Evolutionary conservation across 805 yeast genomes (phyloP), one percentile per base, ranked within the genome.

Genomic region (Hanseniaspora pseudoguilliermondii): DNA sequence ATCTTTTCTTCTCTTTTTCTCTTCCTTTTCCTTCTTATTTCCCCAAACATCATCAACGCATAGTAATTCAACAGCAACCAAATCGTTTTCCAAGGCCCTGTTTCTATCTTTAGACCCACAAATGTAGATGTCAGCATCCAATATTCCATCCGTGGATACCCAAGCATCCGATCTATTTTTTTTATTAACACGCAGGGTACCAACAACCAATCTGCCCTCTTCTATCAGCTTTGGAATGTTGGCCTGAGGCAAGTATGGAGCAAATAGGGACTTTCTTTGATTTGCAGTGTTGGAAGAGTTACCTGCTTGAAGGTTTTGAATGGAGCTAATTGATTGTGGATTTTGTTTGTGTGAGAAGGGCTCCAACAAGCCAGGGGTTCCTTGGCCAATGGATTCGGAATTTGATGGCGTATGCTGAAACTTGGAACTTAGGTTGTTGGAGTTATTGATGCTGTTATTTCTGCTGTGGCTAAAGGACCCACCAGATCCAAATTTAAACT

Each of bases 101-200:
- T 93, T 93, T 68, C 98, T 85, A 70, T 93, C 98, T 68, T 93
- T 93, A 11, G 97, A 90, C 11, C 98, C 98, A 73, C 97, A 93
- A 61, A 93, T 93, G 66, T 89, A 93, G 59, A 93, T 88, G 69
- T 93, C 98, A 0, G 98, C 95, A 69, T 93, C 98, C 60, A 93
- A 76, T 35, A 90, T 77, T 1, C 96, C 96, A 67, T 90, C 97
- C 0, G 97, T 91, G 7, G 96, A 82, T n/a, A 93, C 97, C 71
- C 95, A 93, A 0, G 98, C 98, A 71, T 93, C 97, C 1, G 96
- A 88, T 63, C 98, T 78, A 68, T 93, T 93, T 70, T 93, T 93
- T 70, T 89, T 90, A 72, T 93, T 93, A 46, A 93, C 98, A 61
- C 98, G 79, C 63, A 93, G 74, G 29, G 84, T 84, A 63, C 98